phyloP scores from a whole-genome alignment of 176 grass and related monocot genomes.

The bread wheat (Triticum aestivum) region DNA sequence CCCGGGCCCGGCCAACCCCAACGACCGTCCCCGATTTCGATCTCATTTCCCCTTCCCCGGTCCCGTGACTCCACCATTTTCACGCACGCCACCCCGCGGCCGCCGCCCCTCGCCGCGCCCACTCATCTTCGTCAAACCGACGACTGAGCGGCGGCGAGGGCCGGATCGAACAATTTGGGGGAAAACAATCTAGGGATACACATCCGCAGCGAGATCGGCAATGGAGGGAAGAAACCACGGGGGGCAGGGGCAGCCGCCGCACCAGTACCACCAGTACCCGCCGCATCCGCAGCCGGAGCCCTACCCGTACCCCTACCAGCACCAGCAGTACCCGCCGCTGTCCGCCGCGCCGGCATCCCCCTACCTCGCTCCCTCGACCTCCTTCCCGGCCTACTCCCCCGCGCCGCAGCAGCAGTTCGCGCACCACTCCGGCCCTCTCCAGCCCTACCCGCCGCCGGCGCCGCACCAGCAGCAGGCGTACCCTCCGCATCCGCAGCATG shows the following conservation, averaged over 20 bases:
- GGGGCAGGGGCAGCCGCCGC: conserved; percentile 14
- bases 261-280: conserved; percentile 3
- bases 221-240: conserved; percentile 42
- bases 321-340: conserved; percentile 26
- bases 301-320: conserved; percentile 28
- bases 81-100: background rate
- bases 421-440: conserved; percentile 48
- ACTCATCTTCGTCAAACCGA: background rate
- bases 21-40: conserved; percentile 5
- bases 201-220: conserved; percentile 2
- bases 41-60: background rate
- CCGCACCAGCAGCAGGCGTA: conserved; percentile 21
- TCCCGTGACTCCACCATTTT: conserved; percentile 1
- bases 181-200: background rate
- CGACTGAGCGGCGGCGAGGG: background rate
- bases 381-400: conserved; percentile 39
- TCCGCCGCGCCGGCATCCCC: background rate
- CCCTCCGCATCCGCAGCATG: conserved; percentile 20
- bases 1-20: background rate
- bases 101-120: background rate
- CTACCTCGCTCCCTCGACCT: conserved; percentile 41
- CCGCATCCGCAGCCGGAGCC: conserved; percentile 24
- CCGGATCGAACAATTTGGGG: background rate
- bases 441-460: conserved; percentile 39
- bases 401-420: conserved; percentile 28